phyloP scores from a whole-genome alignment of 768 basidiomycete species.

The Pilatotrama ljubarskyi region DNA sequence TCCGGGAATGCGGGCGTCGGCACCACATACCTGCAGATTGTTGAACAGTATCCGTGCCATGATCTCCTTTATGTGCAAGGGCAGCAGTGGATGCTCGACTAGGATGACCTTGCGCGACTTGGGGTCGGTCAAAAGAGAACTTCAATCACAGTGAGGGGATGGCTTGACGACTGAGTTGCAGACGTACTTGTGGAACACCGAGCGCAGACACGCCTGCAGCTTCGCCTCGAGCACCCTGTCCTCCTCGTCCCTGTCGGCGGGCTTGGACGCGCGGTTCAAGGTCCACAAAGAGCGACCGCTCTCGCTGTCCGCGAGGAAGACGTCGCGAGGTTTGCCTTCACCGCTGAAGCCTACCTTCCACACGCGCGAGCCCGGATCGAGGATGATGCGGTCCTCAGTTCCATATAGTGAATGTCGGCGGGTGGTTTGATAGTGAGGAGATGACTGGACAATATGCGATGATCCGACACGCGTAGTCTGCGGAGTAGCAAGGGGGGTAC shows the following conservation, averaged over 20 bases:
- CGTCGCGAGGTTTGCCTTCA: constrained; percentile 86
- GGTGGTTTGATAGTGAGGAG: constrained; percentile 83
- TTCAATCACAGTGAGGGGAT: constrained; percentile 35
- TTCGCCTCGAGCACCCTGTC: constrained; percentile 69
- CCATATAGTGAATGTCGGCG: constrained; percentile 94
- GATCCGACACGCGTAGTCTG: constrained; percentile 52
- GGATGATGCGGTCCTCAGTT: constrained; percentile 91
- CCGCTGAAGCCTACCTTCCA: constrained; percentile 99
- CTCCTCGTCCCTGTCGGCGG: constrained; percentile 66
- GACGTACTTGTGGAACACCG: constrained; percentile 83
- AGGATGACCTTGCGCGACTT: constrained; percentile 94
- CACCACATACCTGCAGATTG: constrained; percentile 75
- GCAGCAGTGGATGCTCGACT: constrained; percentile 86
- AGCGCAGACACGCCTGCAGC: constrained; percentile 67
- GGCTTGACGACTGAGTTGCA: not conserved
- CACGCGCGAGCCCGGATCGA: constrained; percentile 90
- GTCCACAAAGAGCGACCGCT: constrained; percentile 57
- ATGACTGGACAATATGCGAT: constrained; percentile 57
- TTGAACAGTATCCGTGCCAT: constrained; percentile 86
- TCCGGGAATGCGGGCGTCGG: too few species aligned
- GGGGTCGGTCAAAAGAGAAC: constrained; percentile 90
- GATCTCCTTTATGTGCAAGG: constrained; percentile 83
- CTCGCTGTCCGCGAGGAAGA: constrained; percentile 62
- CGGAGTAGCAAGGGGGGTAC: constrained; percentile 49
- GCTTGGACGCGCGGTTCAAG: constrained; percentile 53